A percentile compares a stretch with the other conserved stretches of the same genome.
phyloP scores from a whole-genome alignment of 2,329 filamentous ascomycete genomes.

The Aspergillus felis region DNA sequence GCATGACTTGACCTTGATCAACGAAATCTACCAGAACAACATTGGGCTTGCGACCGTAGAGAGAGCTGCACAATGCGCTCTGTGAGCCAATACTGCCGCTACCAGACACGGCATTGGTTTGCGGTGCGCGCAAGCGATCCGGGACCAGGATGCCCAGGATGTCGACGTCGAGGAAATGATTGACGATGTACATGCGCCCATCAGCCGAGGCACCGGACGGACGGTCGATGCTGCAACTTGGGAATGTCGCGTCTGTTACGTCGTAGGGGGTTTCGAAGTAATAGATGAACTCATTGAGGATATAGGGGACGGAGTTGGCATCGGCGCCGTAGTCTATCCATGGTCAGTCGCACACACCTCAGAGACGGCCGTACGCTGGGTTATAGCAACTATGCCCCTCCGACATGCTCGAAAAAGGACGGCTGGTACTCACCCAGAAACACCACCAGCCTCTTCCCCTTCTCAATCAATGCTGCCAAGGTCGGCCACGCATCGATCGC shows the following conservation, averaged over 20 bases:
- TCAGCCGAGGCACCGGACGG: conserved; percentile 35
- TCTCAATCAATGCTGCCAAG: conserved; percentile 37
- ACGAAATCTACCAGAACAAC: conserved; percentile 45
- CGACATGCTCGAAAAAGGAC: too few species aligned
- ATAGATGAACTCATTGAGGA: conserved; percentile 43
- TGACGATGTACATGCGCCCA: conserved; percentile 46
- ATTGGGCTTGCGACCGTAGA: conserved; percentile 40
- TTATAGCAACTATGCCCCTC: too few species aligned
- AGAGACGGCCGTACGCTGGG: too few species aligned
- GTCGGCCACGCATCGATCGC: conserved; percentile 42
- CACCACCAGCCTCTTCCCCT: conserved; percentile 41
- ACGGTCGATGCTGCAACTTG: conserved; percentile 43
- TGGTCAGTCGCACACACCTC: neutral
- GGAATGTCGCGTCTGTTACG: conserved; percentile 38
- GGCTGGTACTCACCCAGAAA: conserved; percentile 36
- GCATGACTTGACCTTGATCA: conserved; percentile 43
- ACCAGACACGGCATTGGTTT: conserved; percentile 43
- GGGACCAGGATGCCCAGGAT: conserved; percentile 42
- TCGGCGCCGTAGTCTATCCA: conserved; percentile 40
- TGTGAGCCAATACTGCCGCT: conserved; percentile 44
- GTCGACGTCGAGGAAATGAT: conserved; percentile 46
- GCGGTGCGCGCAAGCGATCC: conserved; percentile 34
- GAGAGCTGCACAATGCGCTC: conserved; percentile 33
- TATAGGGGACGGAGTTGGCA: conserved; percentile 36
- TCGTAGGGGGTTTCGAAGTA: conserved; percentile 47